Conservation (phyloP, 1,284 basidiomycete genomes). For the Sanghuangporus sanghuang region DNA sequence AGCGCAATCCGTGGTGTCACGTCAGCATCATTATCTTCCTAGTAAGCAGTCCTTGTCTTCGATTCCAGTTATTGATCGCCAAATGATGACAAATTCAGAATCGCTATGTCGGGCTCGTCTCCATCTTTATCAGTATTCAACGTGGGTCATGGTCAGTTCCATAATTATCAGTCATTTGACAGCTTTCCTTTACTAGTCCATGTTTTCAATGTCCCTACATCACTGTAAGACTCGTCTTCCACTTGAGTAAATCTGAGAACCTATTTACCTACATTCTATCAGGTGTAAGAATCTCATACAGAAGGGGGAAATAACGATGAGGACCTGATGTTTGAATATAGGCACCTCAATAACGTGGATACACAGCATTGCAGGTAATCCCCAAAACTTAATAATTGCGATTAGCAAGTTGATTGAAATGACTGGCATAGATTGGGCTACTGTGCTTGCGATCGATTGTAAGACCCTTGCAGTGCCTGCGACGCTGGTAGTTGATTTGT, state of each 20-base stretch:
- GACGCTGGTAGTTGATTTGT: neutral
- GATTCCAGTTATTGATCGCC: neutral
- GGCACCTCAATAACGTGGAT: neutral
- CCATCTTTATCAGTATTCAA: neutral
- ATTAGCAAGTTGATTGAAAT: neutral
- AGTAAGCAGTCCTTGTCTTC: neutral
- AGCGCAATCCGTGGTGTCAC: neutral
- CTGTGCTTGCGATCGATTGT: neutral
- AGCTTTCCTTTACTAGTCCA: neutral
- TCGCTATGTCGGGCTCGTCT: neutral
- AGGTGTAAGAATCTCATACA: neutral
- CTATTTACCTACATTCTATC: neutral
- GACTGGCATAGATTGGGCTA: neutral
- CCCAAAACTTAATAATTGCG: neutral
- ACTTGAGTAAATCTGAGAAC: neutral
- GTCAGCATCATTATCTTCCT: neutral
- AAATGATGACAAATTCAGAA: neutral
- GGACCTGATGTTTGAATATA: neutral
- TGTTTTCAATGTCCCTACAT: neutral
- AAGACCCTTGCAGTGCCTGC: neutral
- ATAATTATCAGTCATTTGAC: neutral
- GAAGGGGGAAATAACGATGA: neutral
- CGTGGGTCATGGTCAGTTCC: neutral
- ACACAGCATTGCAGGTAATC: neutral
- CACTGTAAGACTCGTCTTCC: neutral